phyloP scores from a whole-genome alignment of 352 stramenopile species.

The Globisporangium nagaii region DNA sequence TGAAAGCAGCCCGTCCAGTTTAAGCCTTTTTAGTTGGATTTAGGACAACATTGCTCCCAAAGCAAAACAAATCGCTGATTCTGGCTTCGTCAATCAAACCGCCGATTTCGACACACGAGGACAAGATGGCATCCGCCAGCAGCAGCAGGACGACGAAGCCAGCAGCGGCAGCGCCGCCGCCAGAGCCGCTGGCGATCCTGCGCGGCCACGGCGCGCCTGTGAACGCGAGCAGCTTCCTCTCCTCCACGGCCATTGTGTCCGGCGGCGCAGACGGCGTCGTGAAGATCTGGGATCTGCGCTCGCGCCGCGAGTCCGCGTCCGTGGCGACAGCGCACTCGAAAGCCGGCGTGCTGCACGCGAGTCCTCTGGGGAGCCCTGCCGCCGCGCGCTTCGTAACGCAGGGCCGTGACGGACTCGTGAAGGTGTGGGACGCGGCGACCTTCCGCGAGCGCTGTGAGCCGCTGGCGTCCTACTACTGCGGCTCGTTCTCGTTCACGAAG shows the following conservation, averaged over 20 bases:
- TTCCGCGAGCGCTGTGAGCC: constrained; percentile 20
- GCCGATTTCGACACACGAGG: too few species aligned
- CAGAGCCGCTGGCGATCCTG: constrained; percentile 52
- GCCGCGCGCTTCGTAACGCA: constrained; percentile 48
- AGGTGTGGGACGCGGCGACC: constrained; percentile 45
- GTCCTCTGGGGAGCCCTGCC: constrained; percentile 1
- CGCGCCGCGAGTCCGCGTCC: constrained; percentile 40
- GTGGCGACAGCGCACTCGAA: constrained; percentile 49
- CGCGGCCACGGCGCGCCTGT: constrained; percentile 59
- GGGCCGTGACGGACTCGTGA: constrained; percentile 65
- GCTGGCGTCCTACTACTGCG: constrained; percentile 40
- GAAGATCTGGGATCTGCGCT: constrained; percentile 69
- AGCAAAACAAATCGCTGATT: too few species aligned
- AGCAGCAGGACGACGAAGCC: neutral
- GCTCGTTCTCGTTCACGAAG: constrained; percentile 67
- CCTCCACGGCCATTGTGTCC: constrained; percentile 30
- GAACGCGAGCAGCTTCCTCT: constrained; percentile 56
- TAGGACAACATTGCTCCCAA: too few species aligned
- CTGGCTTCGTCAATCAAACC: too few species aligned
- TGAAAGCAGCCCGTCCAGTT: too few species aligned
- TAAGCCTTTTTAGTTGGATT: too few species aligned
- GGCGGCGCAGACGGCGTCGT: constrained; percentile 55
- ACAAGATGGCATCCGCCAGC: constrained; percentile 4
- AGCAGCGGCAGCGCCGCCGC: constrained; percentile 10
- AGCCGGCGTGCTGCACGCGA: constrained; percentile 62